Evolutionary conservation across 2,329 filamentous ascomycete species (phyloP), one percentile per base, ranked within the genome.

Genomic region (Taxawa tesnikishii): DNA sequence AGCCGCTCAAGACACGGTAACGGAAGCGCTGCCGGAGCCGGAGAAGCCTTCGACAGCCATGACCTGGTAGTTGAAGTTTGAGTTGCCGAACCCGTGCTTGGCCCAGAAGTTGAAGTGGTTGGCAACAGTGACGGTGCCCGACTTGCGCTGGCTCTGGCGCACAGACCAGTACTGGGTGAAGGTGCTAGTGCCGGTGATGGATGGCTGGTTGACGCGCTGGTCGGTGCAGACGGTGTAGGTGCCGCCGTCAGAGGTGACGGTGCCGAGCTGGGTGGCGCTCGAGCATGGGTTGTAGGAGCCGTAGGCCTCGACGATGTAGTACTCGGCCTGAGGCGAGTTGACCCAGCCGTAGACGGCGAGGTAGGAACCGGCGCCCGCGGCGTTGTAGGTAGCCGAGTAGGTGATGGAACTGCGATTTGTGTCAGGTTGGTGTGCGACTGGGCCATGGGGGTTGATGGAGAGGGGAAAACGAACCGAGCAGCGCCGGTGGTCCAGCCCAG

Each of bases 141-240:
- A 37, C 6, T 37, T 38, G 3, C 58, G 53, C 38, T 53, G 55
- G 26, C 16, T 44, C 10, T 43, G 46, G 5, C 60, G 52, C 19
- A 63, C 50, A 11, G 56, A 60, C 50, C 53, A 60, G 41, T 56
- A 63, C 43, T 63, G 59, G 15, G 49, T 45, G 38, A 62, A 63
- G 5, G 58, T 63, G 2, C 45, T 39, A 7, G 54, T 59, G 5
- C 58, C 58, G 2, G 42, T 31, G 24, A 63, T 59, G 1, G 56
- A 60, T 4, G 60, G 56, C 21, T 51, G 45, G 32, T 63, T 55
- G 26, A 44, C 44, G 6, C 53, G 59, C 7, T 45, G 42, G 21
- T 52, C 40, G n/a, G 50, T 48, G 39, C 55, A 59, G 35, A 61
- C 53, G 13, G 52, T 40, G 37, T 62, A 62, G 6, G 41, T 49